Base-by-base conservation (phyloP, 257 asterid genomes). In the Ophiorrhiza pumila region DNA sequence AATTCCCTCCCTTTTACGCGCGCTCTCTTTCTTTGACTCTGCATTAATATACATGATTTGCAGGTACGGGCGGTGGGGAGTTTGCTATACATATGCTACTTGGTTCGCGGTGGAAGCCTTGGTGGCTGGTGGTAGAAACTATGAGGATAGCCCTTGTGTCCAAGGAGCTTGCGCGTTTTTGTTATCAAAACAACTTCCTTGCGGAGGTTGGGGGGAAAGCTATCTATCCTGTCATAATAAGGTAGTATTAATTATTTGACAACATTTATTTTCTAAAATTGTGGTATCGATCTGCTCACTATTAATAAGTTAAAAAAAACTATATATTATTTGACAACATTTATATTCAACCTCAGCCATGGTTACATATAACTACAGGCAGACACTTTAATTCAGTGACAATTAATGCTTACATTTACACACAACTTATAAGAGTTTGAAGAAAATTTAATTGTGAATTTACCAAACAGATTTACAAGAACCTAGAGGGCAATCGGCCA, bases 121-220 rank as follows among this genome's bases (percentile, higher is more conserved):
- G 56, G 79, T 68, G 7, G 82, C 82, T 9, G 34, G 81, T 64
- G 87, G 89, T 15, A 82, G 75, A 73, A 85, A 35, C 6, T 82
- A 67, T 56, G 23, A 68, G 7, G 79, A 77, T 23, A 66, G 76
- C 63, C 32, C 25, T 6, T 29, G 74, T 22, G 65, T 84, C 0
- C 69, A 81, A 46, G 81, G 80, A 46, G 89, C 85, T 1, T 77
- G 85, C 46, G 7, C 61, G 1, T 87, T 87, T 72, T 50, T 87
- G 55, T 29, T 87, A 17, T 76, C 85, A 1, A 83, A 77, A 59
- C 88, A 85, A 41, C 65, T 80, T 10, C 53, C 61, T 12, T 84
- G 80, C 72, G 90, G 88, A 34, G 90, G 92, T 45, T 87, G 92
- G 92, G 87, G 92, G 18, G 92, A 87, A 59, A 87, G 88, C 52